Evolutionary conservation across 768 basidiomycete genomes (phyloP), one percentile per base, ranked within the genome.

Genomic region (Obba rivulosa): DNA sequence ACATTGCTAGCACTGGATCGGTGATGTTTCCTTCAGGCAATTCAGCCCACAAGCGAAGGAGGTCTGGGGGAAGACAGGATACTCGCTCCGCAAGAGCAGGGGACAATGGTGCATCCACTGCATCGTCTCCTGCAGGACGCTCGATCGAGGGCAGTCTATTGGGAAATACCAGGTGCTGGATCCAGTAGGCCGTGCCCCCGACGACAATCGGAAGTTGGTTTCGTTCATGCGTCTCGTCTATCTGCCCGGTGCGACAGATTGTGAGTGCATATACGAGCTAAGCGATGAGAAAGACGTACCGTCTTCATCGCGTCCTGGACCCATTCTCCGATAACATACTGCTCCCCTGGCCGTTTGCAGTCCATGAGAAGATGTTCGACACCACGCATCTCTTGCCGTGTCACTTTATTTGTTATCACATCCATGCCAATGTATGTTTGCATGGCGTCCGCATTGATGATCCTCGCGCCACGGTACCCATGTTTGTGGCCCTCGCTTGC

Each of bases 371-470:
- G 81, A 69, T 99, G 96, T 18, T 86, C 83, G 17, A 99, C 72
- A 3, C 89, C 92, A 41, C 78, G 72, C 61, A 75, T 82, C 66
- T 99, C 93, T 23, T 75, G 68, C 11, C 72, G 59, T 1, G 93
- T 79, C 14, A 93, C 77, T 69, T 99, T 98, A 68, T 98, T 98
- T 22, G 95, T 98, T 59, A 97, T 84, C 43, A 94, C 72, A 66
- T 96, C 87, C 65, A 98, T 77, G 0, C 95, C 95, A 16, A 74
- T 72, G 65, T 97, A 98, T 11, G 92, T 84, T 66, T 99, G 96
- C 95, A 99, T 97, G 11, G 95, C 82, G 67, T 99, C 96, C 9
- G 94, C 91, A 62, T 97, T 98, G 62, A 99, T 84, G 56, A 98
- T 77, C 60, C 82, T 80, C 8, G 82, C 85, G 11, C 81, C 79